Evolutionary conservation across 306 rosid genomes (phyloP).

Genomic region (Parietaria judaica): DNA sequence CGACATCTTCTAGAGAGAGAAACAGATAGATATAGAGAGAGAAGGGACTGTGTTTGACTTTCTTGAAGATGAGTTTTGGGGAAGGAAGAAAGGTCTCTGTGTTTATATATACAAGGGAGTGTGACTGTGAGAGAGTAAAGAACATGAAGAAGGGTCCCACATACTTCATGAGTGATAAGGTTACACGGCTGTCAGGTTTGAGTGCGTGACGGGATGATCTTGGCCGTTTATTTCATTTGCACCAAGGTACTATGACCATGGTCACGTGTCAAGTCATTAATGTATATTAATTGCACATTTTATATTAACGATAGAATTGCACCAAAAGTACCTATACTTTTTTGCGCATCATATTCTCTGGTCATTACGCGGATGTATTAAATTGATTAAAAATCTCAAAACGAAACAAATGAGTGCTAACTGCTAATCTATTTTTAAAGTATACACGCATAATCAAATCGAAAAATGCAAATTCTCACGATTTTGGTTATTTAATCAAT

Average conservation of each 20-base stretch:
- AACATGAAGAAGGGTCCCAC: slow-evolving; percentile 12
- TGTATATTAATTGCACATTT: too few species aligned
- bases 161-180: slow-evolving; percentile 10
- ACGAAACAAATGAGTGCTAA: too few species aligned
- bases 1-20: slow-evolving; percentile 35
- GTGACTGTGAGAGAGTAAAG: slow-evolving; percentile 24
- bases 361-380: too few species aligned
- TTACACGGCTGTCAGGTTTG: slow-evolving; percentile 21
- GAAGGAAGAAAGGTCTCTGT: background rate
- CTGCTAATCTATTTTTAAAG: too few species aligned
- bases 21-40: background rate
- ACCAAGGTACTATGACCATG: background rate
- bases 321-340: too few species aligned
- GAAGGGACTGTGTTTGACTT: slow-evolving; percentile 1
- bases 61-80: background rate
- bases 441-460: too few species aligned
- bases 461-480: too few species aligned
- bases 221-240: slow-evolving; percentile 18
- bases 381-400: too few species aligned
- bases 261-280: too few species aligned
- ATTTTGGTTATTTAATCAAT: too few species aligned
- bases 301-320: too few species aligned
- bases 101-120: background rate
- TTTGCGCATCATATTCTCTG: too few species aligned
- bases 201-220: slow-evolving; percentile 18